Evolutionary conservation across 768 basidiomycete species (phyloP).

Genomic region (Pholiota microspora): DNA sequence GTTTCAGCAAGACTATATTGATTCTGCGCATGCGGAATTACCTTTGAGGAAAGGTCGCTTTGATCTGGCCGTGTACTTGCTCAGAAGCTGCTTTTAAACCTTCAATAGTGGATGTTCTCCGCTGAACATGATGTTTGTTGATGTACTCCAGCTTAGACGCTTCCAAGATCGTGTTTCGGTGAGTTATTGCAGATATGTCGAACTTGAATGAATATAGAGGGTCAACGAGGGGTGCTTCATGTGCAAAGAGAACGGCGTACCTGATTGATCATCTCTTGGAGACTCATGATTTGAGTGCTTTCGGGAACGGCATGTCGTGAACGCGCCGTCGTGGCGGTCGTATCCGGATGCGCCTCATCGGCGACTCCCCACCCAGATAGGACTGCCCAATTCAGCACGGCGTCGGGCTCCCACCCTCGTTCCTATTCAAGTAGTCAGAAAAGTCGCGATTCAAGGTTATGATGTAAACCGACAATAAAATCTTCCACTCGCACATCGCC

Average conservation of each 20-base stretch:
- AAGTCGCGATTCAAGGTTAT: no score
- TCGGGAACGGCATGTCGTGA: slow-evolving; percentile 46
- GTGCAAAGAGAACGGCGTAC: slow-evolving; percentile 31
- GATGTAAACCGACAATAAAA: slow-evolving; percentile 63
- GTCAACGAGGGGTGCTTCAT: neutral
- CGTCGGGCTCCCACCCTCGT: slow-evolving; percentile 87
- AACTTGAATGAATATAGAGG: slow-evolving; percentile 46
- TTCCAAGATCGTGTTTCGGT: slow-evolving; percentile 82
- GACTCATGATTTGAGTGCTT: slow-evolving; percentile 60
- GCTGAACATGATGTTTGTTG: slow-evolving; percentile 83
- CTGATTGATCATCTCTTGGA: slow-evolving; percentile 62
- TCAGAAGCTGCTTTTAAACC: slow-evolving; percentile 54
- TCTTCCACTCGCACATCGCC: slow-evolving; percentile 86
- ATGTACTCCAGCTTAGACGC: slow-evolving; percentile 78
- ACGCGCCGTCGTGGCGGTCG: slow-evolving; percentile 14
- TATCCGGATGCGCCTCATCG: slow-evolving; percentile 24
- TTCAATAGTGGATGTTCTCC: slow-evolving; percentile 45
- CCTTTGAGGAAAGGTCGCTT: slow-evolving; percentile 60
- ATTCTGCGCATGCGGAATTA: no score
- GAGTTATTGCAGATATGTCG: slow-evolving; percentile 72
- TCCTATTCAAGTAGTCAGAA: no score
- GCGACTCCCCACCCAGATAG: slow-evolving; percentile 90
- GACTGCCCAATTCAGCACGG: slow-evolving; percentile 90
- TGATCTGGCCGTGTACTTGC: slow-evolving; percentile 52
- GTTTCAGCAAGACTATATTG: no score